phyloP scores from a whole-genome alignment of 805 yeast genomes.

The Cyberlindnera misumaiensis region DNA sequence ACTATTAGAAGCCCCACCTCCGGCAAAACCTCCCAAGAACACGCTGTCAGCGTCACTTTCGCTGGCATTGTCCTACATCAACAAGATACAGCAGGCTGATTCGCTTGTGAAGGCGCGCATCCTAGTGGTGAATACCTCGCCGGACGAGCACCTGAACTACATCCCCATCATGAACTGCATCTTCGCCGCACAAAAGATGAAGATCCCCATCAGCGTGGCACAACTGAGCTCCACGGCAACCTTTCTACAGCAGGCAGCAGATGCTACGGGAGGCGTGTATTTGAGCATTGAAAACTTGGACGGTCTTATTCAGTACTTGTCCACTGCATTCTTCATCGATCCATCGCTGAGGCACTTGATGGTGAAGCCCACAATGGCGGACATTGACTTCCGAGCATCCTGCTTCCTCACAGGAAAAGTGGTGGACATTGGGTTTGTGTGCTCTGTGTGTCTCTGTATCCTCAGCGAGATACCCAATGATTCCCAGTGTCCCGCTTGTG shows the following conservation, averaged over 20 bases:
- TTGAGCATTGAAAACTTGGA: slow-evolving; percentile 56
- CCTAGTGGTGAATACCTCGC: slow-evolving; percentile 57
- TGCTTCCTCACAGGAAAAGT: slow-evolving; percentile 88
- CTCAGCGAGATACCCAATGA: slow-evolving; percentile 62
- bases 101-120: slow-evolving; percentile 57
- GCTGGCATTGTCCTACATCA: slow-evolving; percentile 73
- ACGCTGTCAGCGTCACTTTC: slow-evolving; percentile 74
- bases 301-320: slow-evolving; percentile 77
- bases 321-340: slow-evolving; percentile 80
- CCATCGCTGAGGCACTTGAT: slow-evolving; percentile 74
- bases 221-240: slow-evolving; percentile 69
- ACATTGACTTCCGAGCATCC: slow-evolving; percentile 90
- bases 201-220: slow-evolving; percentile 84
- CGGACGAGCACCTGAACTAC: slow-evolving; percentile 73
- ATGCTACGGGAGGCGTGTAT: slow-evolving; percentile 89
- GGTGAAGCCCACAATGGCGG: slow-evolving; percentile 73
- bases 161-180: slow-evolving; percentile 93
- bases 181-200: slow-evolving; percentile 91
- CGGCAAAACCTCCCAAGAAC: slow-evolving; percentile 33
- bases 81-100: slow-evolving; percentile 40
- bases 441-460: slow-evolving; percentile 87
- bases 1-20: slow-evolving; percentile 23
- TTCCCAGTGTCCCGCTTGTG: slow-evolving; percentile 81
- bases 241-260: slow-evolving; percentile 91
- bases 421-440: slow-evolving; percentile 90